A percentile compares a stretch with the other conserved stretches of the same genome.
Conservation (phyloP, 2,329 filamentous ascomycete species). For the Phoma sp. region DNA sequence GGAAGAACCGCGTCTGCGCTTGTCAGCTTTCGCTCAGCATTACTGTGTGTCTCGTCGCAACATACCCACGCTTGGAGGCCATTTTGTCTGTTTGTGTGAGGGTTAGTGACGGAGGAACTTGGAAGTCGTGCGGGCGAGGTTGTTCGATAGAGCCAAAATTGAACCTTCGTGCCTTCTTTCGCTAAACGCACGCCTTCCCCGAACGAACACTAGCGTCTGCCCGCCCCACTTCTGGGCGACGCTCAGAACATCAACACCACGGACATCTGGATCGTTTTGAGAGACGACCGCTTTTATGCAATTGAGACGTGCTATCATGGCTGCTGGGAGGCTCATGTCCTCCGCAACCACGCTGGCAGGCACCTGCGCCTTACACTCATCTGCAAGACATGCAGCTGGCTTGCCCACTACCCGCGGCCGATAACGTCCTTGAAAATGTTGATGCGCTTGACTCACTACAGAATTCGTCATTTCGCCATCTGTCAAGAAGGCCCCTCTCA, state of each 20-base stretch:
- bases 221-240: neutral
- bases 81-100: constrained; percentile 42
- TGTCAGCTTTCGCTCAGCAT: constrained; percentile 29
- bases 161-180: neutral
- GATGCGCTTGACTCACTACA: constrained; percentile 13
- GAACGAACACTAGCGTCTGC: constrained; percentile 2
- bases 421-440: constrained; percentile 18
- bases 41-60: neutral
- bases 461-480: constrained; percentile 6
- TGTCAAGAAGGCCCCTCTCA: neutral
- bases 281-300: neutral
- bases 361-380: neutral
- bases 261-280: neutral
- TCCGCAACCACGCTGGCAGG: neutral
- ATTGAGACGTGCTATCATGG: neutral
- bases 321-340: neutral
- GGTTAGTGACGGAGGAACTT: constrained; percentile 19
- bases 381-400: neutral
- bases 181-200: neutral
- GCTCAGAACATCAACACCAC: constrained; percentile 13
- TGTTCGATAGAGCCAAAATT: too few relatives aligned
- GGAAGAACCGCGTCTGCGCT: constrained; percentile 74
- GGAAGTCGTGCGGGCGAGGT: too few relatives aligned
- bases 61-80: constrained; percentile 51
- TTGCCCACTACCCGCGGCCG: neutral